phyloP scores from a whole-genome alignment of 2,329 filamentous ascomycete genomes.

The Neonectria magnoliae region DNA sequence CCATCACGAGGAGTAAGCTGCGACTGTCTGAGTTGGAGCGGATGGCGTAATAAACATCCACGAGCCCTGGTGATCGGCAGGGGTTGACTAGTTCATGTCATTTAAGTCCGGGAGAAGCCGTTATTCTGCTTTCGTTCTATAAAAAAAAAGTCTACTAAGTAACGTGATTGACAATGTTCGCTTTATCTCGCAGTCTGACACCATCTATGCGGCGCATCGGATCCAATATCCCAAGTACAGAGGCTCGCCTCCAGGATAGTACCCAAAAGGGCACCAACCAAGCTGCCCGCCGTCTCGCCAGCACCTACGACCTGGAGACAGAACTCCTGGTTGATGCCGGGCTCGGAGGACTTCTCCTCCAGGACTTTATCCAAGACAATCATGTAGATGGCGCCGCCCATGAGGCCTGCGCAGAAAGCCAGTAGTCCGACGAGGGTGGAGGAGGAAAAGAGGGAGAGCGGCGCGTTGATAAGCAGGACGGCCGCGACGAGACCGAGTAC shows the following conservation, averaged over 20 bases:
- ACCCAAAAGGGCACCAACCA: constrained; percentile 42
- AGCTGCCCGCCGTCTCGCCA: constrained; percentile 43
- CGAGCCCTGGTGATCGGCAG: neutral
- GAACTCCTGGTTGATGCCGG: constrained; percentile 41
- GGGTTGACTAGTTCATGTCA: neutral
- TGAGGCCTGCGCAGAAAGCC: constrained; percentile 42
- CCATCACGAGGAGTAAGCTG: neutral
- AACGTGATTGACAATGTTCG: neutral
- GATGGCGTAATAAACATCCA: neutral
- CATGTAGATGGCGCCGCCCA: constrained; percentile 45
- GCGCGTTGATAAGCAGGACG: constrained; percentile 34
- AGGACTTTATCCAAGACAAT: constrained; percentile 33
- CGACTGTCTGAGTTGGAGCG: neutral
- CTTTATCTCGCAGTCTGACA: constrained; percentile 38
- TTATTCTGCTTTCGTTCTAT: neutral
- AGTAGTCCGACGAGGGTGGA: constrained; percentile 37
- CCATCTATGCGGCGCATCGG: constrained; percentile 37
- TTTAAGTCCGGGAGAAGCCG: neutral
- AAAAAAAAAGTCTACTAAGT: neutral
- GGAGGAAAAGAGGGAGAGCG: constrained; percentile 36
- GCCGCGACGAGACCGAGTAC: constrained; percentile 20
- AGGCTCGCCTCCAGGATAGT: constrained; percentile 38
- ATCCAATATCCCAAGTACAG: constrained; percentile 27
- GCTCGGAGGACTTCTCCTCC: constrained; percentile 30
- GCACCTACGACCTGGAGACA: constrained; percentile 41